These are phyloP conservation scores for Saccharomycopsis schoenii DNA, from an alignment of 805 yeast species.

Conservation along the genomic window DNA sequence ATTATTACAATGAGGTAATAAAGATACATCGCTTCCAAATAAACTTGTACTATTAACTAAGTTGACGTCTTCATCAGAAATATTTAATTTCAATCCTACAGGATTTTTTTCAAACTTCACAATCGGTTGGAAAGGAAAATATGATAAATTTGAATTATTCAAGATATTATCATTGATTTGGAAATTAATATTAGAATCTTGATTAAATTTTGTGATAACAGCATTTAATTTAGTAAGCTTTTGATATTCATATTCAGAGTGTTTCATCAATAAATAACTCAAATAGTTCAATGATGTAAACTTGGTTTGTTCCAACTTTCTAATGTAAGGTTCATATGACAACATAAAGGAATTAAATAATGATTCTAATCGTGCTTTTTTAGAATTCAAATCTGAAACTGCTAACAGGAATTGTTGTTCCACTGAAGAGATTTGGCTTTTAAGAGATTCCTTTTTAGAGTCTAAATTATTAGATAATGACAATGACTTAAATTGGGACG, in stretches of 20 bases:
- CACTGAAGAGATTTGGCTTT: constrained; percentile 1
- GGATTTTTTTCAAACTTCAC: constrained; percentile 14
- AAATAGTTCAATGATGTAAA: constrained; percentile 17
- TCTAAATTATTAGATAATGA: constrained; percentile 6
- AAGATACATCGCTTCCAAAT: constrained; percentile 18
- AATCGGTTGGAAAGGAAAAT: constrained; percentile 8
- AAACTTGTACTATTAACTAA: constrained; percentile 6
- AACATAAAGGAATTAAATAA: constrained; percentile 5
- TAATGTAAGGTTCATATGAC: constrained; percentile 10
- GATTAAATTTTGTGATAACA: constrained; percentile 12
- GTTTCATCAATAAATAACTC: constrained; percentile 17
- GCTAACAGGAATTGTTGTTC: constrained; percentile 6
- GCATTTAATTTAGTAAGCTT: constrained; percentile 12
- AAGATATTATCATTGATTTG: constrained; percentile 7
- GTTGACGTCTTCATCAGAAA: not conserved
- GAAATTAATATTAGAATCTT: constrained; percentile 6
- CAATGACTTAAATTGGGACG: constrained; percentile 14
- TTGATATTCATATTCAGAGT: constrained; percentile 18
- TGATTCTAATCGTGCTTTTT: constrained; percentile 7
- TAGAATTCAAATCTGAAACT: constrained; percentile 3
- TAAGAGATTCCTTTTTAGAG: constrained; percentile 10
- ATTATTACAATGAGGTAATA: constrained; percentile 13
- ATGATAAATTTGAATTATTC: constrained; percentile 11
- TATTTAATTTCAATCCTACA: not conserved
- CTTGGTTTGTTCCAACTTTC: constrained; percentile 4